Conservation (phyloP, 257 asterid species). For the Haberlea rhodopensis region DNA sequence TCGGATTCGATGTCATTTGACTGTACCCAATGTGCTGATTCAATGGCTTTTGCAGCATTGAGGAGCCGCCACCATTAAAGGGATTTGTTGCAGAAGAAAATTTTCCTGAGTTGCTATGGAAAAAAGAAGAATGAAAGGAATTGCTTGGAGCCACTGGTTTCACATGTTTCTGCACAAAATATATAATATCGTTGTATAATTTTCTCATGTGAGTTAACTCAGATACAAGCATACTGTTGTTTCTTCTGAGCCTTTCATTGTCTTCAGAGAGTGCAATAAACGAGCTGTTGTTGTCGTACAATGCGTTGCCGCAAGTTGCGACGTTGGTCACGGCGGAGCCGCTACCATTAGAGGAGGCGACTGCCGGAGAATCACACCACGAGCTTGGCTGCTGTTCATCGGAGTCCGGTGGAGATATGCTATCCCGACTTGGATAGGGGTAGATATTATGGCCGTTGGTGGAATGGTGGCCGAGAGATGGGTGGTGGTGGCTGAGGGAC, state of each 20-base stretch:
- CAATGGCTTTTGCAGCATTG: constrained; percentile 12
- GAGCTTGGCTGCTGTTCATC: constrained; percentile 36
- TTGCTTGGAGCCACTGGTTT: constrained; percentile 74
- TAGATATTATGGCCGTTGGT: constrained; percentile 32
- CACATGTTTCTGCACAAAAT: constrained; percentile 92
- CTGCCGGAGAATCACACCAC: constrained; percentile 58
- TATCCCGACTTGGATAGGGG: constrained; percentile 47
- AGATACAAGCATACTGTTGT: constrained; percentile 74
- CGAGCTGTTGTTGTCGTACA: too few species aligned
- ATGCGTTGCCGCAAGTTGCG: too few species aligned
- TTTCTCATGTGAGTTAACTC: constrained; percentile 91
- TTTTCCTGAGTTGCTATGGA: constrained; percentile 29
- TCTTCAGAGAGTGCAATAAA: constrained; percentile 66
- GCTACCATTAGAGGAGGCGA: constrained; percentile 32
- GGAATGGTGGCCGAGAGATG: constrained; percentile 23
- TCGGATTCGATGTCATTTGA: constrained; percentile 19
- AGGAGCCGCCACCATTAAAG: constrained; percentile 16
- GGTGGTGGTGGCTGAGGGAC: constrained; percentile 28
- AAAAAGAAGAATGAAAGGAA: constrained; percentile 34
- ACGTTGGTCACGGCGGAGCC: too few species aligned
- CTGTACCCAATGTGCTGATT: constrained; percentile 3
- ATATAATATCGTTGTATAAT: constrained; percentile 78
- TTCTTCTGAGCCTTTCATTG: constrained; percentile 75
- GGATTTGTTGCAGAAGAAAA: constrained; percentile 13
- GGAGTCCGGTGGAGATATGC: constrained; percentile 51